Conservation (phyloP, 2,329 filamentous ascomycete genomes). For the Coleophoma eucalyptorum region DNA sequence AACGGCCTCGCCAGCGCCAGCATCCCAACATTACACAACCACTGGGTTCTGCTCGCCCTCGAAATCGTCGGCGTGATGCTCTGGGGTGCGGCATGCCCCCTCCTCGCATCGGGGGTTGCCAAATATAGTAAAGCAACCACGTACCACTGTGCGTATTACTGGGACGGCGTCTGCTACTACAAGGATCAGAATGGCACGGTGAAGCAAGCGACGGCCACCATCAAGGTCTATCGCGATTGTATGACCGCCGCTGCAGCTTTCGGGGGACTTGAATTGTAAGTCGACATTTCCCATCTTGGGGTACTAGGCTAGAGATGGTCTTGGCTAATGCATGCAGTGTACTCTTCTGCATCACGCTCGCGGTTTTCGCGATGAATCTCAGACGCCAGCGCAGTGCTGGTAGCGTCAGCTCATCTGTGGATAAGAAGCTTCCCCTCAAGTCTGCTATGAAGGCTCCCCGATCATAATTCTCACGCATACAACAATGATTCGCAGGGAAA, state of each 20-base stretch:
- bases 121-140: not conserved
- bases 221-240: conserved; percentile 9
- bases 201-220: conserved; percentile 6
- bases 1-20: conserved; percentile 28
- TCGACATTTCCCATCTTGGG: not conserved
- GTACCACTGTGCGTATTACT: conserved; percentile 3
- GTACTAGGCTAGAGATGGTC: not conserved
- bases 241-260: conserved; percentile 13
- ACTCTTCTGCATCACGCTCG: conserved; percentile 11
- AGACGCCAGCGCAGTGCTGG: conserved; percentile 12
- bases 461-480: too few relatives aligned
- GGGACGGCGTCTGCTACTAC: conserved; percentile 5
- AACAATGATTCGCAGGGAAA: too few relatives aligned
- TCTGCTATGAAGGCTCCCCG: not conserved
- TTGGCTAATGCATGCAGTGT: conserved; percentile 4
- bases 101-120: conserved; percentile 11
- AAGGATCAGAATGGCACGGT: not conserved
- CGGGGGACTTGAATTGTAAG: conserved; percentile 16
- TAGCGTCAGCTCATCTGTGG: conserved; percentile 6
- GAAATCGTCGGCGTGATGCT: conserved; percentile 49
- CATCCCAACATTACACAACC: conserved; percentile 38
- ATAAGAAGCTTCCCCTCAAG: not conserved
- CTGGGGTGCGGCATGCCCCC: conserved; percentile 36
- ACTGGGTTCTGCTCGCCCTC: conserved; percentile 45
- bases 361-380: conserved; percentile 5